These are phyloP conservation scores for Pyrus betulifolia DNA, from an alignment of 306 rosid genomes.

Conservation along the genomic window DNA sequence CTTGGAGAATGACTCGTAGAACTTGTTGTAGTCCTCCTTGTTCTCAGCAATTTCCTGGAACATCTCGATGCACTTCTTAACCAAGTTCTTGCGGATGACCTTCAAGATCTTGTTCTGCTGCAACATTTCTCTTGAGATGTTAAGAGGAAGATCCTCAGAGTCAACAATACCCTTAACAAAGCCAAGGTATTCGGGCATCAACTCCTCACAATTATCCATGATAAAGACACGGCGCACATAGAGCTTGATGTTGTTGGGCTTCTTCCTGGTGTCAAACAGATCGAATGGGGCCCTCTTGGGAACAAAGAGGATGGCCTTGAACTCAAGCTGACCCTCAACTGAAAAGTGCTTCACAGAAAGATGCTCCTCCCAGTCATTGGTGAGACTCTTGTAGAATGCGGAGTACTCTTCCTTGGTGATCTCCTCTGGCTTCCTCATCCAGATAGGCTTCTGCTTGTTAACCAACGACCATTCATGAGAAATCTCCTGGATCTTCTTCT, in stretches of 20 bases:
- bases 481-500: conserved; percentile 82
- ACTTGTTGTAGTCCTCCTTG: conserved; percentile 89
- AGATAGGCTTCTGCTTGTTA: conserved; percentile 92
- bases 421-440: conserved; percentile 99
- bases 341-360: conserved; percentile 89
- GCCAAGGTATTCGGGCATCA: conserved; percentile 83
- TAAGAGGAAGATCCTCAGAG: conserved; percentile 92
- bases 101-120: conserved; percentile 92
- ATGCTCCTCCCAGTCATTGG: conserved; percentile 97
- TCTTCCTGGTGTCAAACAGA: conserved; percentile 85
- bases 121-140: conserved; percentile 79
- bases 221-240: conserved; percentile 88
- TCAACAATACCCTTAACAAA: conserved; percentile 91
- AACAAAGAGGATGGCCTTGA: conserved; percentile 82
- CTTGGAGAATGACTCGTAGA: conserved; percentile 87
- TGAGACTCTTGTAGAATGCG: conserved; percentile 88
- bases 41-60: conserved; percentile 91
- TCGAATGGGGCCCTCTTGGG: conserved; percentile 98
- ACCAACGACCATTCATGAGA: conserved; percentile 88
- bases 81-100: conserved; percentile 86
- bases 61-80: conserved; percentile 78
- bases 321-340: conserved; percentile 94
- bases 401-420: conserved; percentile 80
- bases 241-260: conserved; percentile 85
- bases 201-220: conserved; percentile 97